Evolutionary conservation across 352 stramenopile genomes (phyloP).

Genomic region (Plasmopara halstedii): DNA sequence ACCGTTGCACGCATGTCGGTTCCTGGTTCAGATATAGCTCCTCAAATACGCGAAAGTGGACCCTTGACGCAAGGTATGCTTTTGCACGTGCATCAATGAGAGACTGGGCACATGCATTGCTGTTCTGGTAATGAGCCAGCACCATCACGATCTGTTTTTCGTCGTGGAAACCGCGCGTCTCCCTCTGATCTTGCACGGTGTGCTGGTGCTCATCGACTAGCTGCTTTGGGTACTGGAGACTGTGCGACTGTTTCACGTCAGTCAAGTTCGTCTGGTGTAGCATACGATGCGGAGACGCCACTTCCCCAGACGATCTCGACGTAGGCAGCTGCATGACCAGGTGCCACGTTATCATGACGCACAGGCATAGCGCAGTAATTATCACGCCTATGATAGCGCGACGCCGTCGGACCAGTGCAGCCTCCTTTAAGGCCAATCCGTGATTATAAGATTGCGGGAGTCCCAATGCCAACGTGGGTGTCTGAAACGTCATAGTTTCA

Average conservation of each 20-base stretch:
- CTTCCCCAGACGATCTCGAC: constrained; percentile 3
- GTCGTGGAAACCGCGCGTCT: constrained; percentile 40
- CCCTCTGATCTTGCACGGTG: neutral
- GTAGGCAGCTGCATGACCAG: constrained; percentile 27
- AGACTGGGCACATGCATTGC: constrained; percentile 41
- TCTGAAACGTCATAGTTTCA: constrained; percentile 40
- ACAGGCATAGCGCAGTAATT: constrained; percentile 27
- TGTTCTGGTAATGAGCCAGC: constrained; percentile 59
- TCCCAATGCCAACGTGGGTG: constrained; percentile 44
- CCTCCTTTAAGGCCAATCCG: constrained; percentile 10
- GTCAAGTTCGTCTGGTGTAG: constrained; percentile 15
- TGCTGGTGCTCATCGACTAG: constrained; percentile 12
- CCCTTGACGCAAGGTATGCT: constrained; percentile 30
- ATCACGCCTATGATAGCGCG: constrained; percentile 13
- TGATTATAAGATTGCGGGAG: constrained; percentile 36
- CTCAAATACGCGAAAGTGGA: constrained; percentile 72
- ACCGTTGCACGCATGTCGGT: constrained; percentile 48
- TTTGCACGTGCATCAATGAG: constrained; percentile 34
- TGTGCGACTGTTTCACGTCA: constrained; percentile 13
- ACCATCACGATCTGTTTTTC: constrained; percentile 72
- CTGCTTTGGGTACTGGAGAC: constrained; percentile 9
- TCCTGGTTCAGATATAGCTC: constrained; percentile 56
- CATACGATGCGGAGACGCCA: constrained; percentile 19
- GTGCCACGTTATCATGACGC: constrained; percentile 35
- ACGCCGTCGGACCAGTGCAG: constrained; percentile 8